A percentile compares a stretch with the other conserved stretches of the same genome.
phyloP scores from a whole-genome alignment of 2,329 filamentous ascomycete species.

The Cercospora berteroae region DNA sequence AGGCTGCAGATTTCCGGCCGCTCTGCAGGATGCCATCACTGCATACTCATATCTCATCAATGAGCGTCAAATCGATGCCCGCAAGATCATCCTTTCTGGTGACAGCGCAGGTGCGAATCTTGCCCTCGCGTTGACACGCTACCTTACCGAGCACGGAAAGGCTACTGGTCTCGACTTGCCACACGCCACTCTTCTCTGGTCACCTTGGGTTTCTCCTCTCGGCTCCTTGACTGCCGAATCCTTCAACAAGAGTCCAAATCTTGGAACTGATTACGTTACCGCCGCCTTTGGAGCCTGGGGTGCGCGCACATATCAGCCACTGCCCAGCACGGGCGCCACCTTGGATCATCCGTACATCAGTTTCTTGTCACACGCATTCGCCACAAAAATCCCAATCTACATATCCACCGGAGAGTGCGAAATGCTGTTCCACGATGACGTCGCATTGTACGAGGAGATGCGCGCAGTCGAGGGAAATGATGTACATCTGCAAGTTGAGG shows the following conservation, averaged over 20 bases:
- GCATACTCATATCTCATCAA: constrained; percentile 48
- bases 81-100: constrained; percentile 47
- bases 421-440: constrained; percentile 44
- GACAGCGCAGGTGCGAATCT: constrained; percentile 54
- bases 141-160: constrained; percentile 44
- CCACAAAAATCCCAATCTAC: constrained; percentile 42
- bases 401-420: constrained; percentile 45
- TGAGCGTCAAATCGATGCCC: constrained; percentile 41
- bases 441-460: constrained; percentile 42
- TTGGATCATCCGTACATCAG: constrained; percentile 42
- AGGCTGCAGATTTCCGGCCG: constrained; percentile 50
- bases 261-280: constrained; percentile 45
- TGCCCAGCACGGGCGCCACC: constrained; percentile 23
- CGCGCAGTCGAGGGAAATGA: constrained; percentile 41
- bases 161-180: constrained; percentile 39
- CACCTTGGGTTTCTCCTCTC: constrained; percentile 44
- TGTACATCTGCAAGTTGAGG: constrained; percentile 44
- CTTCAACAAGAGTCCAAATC: constrained; percentile 37
- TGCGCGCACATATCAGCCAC: constrained; percentile 36
- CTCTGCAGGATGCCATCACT: constrained; percentile 51
- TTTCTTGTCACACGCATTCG: constrained; percentile 41
- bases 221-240: constrained; percentile 30
- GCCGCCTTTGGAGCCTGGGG: constrained; percentile 46
- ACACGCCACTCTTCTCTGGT: constrained; percentile 44
- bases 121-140: constrained; percentile 47